phyloP scores from a whole-genome alignment of 768 basidiomycete genomes.

The Leccinum boreale region DNA sequence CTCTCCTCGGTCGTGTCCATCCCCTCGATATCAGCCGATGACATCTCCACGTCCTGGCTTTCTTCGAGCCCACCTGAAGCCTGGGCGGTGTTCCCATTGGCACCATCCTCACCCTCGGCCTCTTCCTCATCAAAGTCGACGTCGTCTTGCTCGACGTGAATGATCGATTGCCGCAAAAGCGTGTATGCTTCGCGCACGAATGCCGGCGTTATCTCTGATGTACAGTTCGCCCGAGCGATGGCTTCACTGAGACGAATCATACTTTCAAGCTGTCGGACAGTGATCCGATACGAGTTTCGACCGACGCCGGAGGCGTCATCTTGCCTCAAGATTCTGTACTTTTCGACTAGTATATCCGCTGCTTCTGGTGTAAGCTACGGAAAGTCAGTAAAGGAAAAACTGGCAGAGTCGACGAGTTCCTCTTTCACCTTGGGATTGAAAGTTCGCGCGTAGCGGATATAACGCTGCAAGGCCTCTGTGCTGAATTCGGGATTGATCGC shows the following conservation, averaged over 20 bases:
- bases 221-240: slow-evolving; percentile 95
- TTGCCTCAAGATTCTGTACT: slow-evolving; percentile 87
- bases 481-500: slow-evolving; percentile 97
- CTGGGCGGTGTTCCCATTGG: slow-evolving; percentile 33
- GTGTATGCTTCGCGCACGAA: slow-evolving; percentile 96
- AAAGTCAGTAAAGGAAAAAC: slow-evolving; percentile 5
- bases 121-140: slow-evolving; percentile 97
- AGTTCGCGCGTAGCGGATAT: slow-evolving; percentile 95
- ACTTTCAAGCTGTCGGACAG: slow-evolving; percentile 95
- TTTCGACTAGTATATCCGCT: slow-evolving; percentile 89
- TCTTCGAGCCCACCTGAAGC: slow-evolving; percentile 43
- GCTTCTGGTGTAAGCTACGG: slow-evolving; percentile 87
- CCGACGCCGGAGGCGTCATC: slow-evolving; percentile 89
- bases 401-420: not conserved
- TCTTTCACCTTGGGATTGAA: slow-evolving; percentile 87
- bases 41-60: slow-evolving; percentile 63
- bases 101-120: slow-evolving; percentile 50
- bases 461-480: slow-evolving; percentile 93
- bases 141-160: slow-evolving; percentile 98
- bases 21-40: slow-evolving; percentile 55
- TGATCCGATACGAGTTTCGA: slow-evolving; percentile 93
- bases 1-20: slow-evolving; percentile 49
- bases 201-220: slow-evolving; percentile 90
- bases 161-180: slow-evolving; percentile 93
- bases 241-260: slow-evolving; percentile 98